phyloP scores from a whole-genome alignment of 2,329 filamentous ascomycete species.

The Colletotrichum spinosum region DNA sequence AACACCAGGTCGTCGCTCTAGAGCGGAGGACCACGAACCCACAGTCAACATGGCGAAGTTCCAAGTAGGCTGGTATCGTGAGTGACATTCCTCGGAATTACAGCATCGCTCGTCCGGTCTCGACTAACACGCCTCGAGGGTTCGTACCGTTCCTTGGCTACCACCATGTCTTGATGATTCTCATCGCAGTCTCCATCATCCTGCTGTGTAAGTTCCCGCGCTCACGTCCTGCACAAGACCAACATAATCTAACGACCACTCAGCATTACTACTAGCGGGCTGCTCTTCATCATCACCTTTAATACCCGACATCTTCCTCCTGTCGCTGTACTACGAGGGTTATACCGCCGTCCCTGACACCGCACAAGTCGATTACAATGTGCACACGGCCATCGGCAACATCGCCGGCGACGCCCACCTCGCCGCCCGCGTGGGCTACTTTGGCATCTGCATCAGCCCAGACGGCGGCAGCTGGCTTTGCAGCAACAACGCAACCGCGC shows the following conservation, averaged over 20 bases:
- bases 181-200: slow-evolving; percentile 94
- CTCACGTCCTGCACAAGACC: background rate
- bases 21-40: slow-evolving; percentile 26
- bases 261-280: slow-evolving; percentile 91
- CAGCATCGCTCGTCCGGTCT: background rate
- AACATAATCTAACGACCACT: slow-evolving; percentile 11
- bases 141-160: slow-evolving; percentile 78
- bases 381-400: slow-evolving; percentile 86
- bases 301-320: slow-evolving; percentile 95
- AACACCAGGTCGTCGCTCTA: slow-evolving; percentile 28
- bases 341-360: slow-evolving; percentile 87
- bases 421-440: slow-evolving; percentile 95
- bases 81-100: slow-evolving; percentile 42
- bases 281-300: slow-evolving; percentile 96
- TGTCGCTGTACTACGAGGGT: slow-evolving; percentile 95
- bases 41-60: slow-evolving; percentile 49
- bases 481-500: slow-evolving; percentile 94
- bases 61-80: slow-evolving; percentile 63
- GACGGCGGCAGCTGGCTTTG: slow-evolving; percentile 93
- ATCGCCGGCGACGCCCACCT: slow-evolving; percentile 88
- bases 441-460: slow-evolving; percentile 95
- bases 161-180: slow-evolving; percentile 94
- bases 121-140: slow-evolving; percentile 52
- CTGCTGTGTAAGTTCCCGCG: slow-evolving; percentile 79
- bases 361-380: slow-evolving; percentile 90